Conservation (phyloP, 2,329 filamentous ascomycete species). For the Penicillium italicum region DNA sequence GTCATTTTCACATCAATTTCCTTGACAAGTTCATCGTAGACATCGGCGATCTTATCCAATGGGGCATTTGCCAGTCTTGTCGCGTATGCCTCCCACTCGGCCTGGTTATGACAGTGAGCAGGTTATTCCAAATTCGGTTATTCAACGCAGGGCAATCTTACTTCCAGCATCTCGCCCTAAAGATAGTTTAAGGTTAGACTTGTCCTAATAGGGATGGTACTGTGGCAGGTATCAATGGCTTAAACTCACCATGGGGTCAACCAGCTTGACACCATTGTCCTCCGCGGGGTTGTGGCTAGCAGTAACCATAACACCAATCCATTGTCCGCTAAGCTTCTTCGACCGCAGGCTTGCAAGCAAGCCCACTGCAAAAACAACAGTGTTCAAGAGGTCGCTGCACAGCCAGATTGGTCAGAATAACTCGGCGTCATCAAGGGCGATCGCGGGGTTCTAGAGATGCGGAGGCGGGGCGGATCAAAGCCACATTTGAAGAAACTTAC, state of each 20-base stretch:
- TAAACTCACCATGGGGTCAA: slow-evolving; percentile 75
- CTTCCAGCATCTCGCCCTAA: slow-evolving; percentile 90
- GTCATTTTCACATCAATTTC: slow-evolving; percentile 71
- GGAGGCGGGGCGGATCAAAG: slow-evolving; percentile 29
- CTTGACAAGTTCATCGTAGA: slow-evolving; percentile 71
- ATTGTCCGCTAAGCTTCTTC: slow-evolving; percentile 81
- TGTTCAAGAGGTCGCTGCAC: slow-evolving; percentile 72
- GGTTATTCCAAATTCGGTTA: slow-evolving; percentile 8
- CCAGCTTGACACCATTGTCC: slow-evolving; percentile 92
- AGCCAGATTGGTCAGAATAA: slow-evolving; percentile 30
- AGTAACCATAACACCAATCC: slow-evolving; percentile 95
- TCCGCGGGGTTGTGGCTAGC: slow-evolving; percentile 86
- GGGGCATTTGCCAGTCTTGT: slow-evolving; percentile 84
- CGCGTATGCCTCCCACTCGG: slow-evolving; percentile 85
- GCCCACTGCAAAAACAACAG: slow-evolving; percentile 88
- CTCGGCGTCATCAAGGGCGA: slow-evolving; percentile 29
- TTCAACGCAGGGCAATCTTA: slow-evolving; percentile 38
- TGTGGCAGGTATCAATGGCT: slow-evolving; percentile 5
- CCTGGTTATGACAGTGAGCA: slow-evolving; percentile 38
- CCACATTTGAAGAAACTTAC: slow-evolving; percentile 44
- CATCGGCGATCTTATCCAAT: slow-evolving; percentile 69
- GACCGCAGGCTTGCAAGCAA: slow-evolving; percentile 84
- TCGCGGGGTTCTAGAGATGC: slow-evolving; percentile 28
- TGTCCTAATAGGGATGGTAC: not conserved
- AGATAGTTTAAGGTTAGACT: slow-evolving; percentile 11